phyloP scores from a whole-genome alignment of 495 filamentous ascomycete species.

The Penicillium herquei region DNA sequence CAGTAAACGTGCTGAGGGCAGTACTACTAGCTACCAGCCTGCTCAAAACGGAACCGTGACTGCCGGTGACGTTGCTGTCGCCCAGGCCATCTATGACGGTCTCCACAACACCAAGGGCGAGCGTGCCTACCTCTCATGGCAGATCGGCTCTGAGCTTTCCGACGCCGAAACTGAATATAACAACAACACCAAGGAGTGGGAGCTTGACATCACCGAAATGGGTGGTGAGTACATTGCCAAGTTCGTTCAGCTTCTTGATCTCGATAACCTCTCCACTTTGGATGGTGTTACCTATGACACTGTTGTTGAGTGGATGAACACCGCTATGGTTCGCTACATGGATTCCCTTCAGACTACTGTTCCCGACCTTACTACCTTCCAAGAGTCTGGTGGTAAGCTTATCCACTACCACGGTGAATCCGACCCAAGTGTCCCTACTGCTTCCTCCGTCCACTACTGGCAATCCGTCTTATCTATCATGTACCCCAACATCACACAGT shows the following conservation, averaged over 20 bases:
- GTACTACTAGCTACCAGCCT: slow-evolving; percentile 28
- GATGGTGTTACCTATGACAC: slow-evolving; percentile 45
- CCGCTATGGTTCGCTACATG: slow-evolving; percentile 23
- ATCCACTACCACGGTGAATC: slow-evolving; percentile 54
- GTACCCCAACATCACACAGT: slow-evolving; percentile 37
- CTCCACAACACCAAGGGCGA: slow-evolving; percentile 31
- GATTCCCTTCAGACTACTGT: slow-evolving; percentile 48
- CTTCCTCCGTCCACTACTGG: slow-evolving; percentile 49
- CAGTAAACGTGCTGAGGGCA: slow-evolving; percentile 34
- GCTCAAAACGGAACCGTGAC: slow-evolving; percentile 32
- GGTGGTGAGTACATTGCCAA: slow-evolving; percentile 39
- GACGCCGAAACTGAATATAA: slow-evolving; percentile 32
- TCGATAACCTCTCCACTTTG: slow-evolving; percentile 30
- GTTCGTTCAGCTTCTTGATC: slow-evolving; percentile 35
- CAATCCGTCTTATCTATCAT: slow-evolving; percentile 50
- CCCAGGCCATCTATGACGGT: slow-evolving; percentile 32
- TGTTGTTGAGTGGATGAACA: slow-evolving; percentile 40
- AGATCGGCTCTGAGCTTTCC: slow-evolving; percentile 27
- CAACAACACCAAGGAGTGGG: slow-evolving; percentile 34
- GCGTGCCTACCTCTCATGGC: slow-evolving; percentile 35
- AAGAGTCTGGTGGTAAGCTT: slow-evolving; percentile 45
- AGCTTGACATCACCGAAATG: slow-evolving; percentile 24
- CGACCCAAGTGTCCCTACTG: slow-evolving; percentile 47
- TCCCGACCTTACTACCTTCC: slow-evolving; percentile 44
- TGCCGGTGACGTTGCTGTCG: slow-evolving; percentile 28